phyloP scores from a whole-genome alignment of 441 rosid species.

The Jatropha multifida region DNA sequence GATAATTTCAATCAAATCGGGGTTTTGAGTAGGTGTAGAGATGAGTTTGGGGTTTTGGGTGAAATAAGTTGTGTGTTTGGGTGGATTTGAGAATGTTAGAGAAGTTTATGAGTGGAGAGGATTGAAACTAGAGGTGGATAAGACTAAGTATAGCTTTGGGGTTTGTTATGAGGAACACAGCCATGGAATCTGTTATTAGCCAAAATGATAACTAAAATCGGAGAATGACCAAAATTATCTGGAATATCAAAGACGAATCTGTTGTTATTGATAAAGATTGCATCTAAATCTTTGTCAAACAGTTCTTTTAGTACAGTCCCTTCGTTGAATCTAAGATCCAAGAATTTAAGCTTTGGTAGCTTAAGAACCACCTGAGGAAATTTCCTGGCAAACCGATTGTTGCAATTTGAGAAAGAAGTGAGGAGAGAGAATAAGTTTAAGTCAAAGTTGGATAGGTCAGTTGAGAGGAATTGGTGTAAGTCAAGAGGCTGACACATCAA shows the following conservation, averaged over 20 bases:
- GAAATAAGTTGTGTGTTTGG: conserved; percentile 56
- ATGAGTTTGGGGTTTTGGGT: conserved; percentile 57
- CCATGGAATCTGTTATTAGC: conserved; percentile 86
- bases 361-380: conserved; percentile 66
- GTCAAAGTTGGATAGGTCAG: no score
- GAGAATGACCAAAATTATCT: conserved; percentile 9
- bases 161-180: conserved; percentile 66
- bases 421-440: no score
- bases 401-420: conserved; percentile 28
- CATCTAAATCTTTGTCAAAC: conserved; percentile 75
- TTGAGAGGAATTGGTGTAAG: no score
- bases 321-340: conserved; percentile 93
- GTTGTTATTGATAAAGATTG: conserved; percentile 86
- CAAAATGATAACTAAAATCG: conserved; percentile 79
- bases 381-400: conserved; percentile 84
- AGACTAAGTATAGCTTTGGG: conserved; percentile 73
- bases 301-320: conserved; percentile 77
- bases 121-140: conserved; percentile 77
- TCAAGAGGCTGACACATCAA: no score
- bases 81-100: conserved; percentile 83
- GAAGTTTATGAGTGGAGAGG: conserved; percentile 66
- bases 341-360: conserved; percentile 69
- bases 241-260: conserved; percentile 83
- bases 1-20: conserved; percentile 42
- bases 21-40: conserved; percentile 59